Evolutionary conservation across 805 yeast genomes (phyloP), one percentile per base, ranked within the genome.

Genomic region (Wickerhamiella bombiphila): DNA sequence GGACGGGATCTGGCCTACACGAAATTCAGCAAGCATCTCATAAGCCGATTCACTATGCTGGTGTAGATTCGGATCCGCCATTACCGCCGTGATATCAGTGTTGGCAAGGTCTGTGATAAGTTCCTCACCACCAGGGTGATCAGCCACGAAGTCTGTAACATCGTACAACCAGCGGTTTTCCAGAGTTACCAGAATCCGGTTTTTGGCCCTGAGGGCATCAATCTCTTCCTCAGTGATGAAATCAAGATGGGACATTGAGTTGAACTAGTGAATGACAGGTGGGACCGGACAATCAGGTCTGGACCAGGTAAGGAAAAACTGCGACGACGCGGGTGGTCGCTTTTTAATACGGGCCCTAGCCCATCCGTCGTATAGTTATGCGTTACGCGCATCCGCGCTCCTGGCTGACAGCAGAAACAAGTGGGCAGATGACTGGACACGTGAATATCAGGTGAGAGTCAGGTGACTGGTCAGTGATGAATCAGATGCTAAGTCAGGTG

Each of bases 1-100:
- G 1, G 86, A 80, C 16, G 96, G 95, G 47, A 88, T 39, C 26
- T 36, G 39, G n/a, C 88, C 72, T 43, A 82, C 58, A 59, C 74
- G 78, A 41, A 69, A 76, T 32, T 86, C 94, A 44, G 78, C 80
- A 45, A 88, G 63, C 69, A 86, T 77, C 37, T 81, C 91, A 56
- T 80, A 79, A 1, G 96, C 93, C 34, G 77, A 63, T 44, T 80
- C 88, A 3, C 91, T 75, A 57, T 88, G 95, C 36, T 69, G 73
- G 55, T 86, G 95, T 26, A 76, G 65, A 3, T 62, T 61, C 16
- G 63, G 64, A 52, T 88, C 96, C 5, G 76, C 74, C 69, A 88
- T 70, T 34, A 83, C 74, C 37, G 71, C 72, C 7, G 95, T 81
- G 40, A 58, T 53, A 40, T 63, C 69, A 40, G 50, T 51, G 38